Base-by-base conservation (phyloP, 176 grass and related monocot genomes). In the Avena insularis region DNA sequence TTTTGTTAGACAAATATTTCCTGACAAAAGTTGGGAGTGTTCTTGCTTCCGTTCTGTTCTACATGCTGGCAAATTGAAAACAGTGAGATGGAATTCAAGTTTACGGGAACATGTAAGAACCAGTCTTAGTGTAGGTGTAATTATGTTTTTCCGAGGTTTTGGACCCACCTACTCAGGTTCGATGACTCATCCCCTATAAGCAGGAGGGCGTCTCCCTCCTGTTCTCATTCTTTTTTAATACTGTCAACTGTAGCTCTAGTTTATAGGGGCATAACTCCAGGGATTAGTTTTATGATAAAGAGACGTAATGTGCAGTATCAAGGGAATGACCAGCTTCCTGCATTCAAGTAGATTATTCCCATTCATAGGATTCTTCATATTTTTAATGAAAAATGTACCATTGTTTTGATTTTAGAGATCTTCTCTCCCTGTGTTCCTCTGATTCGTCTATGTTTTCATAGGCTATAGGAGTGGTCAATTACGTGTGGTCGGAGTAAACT, bases 271-370 rank as follows among this genome's bases (percentile, higher is more conserved):
- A 46, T 67, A 66, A 56, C 49, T 76, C 20, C 12, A 45, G n/a
- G 70, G 50, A 75, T 46, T 63, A 82, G n/a, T 33, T 82, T 66
- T 82, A 31, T 87, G 29, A 64, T 29, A 58, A 58, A 31, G 25
- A 43, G 72, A 82, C 59, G 33, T 12, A 48, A 65, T 82, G 6
- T 46, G 33, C 17, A 75, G 58, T 45, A 31, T 67, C 27, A 57
- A 75, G 56, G 47, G 86, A 78, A 75, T 66, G 6, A 8, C 13
- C 54, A 71, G 57, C 46, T 65, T 54, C 45, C 75, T 78, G 6
- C 68, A 69, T 55, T 36, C 31, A 72, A 72, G 58, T 43, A 12
- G n/a, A 27, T 45, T 20, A 82, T 77, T 64, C 46, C 50, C 62
- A 21, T 73, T 43, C 25, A 33, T 23, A 27, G 67, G 61, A 4